phyloP scores from a whole-genome alignment of 768 basidiomycete species.

The Amanita rubescens region DNA sequence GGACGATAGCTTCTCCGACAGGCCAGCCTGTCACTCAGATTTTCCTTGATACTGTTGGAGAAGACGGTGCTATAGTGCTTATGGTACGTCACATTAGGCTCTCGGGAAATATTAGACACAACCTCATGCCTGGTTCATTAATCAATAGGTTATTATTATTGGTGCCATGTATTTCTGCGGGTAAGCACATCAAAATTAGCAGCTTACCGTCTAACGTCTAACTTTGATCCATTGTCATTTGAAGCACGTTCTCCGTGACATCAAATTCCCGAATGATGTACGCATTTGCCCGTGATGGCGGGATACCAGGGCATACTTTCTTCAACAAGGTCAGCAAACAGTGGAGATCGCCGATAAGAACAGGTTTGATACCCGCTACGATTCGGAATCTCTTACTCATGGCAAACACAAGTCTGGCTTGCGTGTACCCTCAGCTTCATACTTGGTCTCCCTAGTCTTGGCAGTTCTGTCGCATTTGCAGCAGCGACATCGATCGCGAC shows the following conservation, averaged over 20 bases:
- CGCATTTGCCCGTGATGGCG: constrained; percentile 71
- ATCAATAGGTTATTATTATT: constrained; percentile 48
- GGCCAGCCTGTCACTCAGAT: constrained; percentile 76
- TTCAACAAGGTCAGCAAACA: constrained; percentile 55
- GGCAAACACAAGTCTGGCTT: constrained; percentile 49
- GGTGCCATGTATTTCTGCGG: constrained; percentile 73
- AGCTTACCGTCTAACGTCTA: neutral
- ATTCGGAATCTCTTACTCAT: constrained; percentile 15
- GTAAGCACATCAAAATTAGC: constrained; percentile 23
- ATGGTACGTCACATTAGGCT: constrained; percentile 42
- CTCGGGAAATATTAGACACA: neutral
- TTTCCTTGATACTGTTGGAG: constrained; percentile 68
- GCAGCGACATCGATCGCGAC: constrained; percentile 59
- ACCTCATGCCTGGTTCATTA: too few species aligned
- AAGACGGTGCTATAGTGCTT: constrained; percentile 63
- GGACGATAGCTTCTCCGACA: constrained; percentile 42
- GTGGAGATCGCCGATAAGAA: constrained; percentile 59
- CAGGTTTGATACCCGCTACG: constrained; percentile 35
- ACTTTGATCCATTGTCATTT: neutral
- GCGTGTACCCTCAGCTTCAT: constrained; percentile 71
- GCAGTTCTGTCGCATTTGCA: constrained; percentile 63
- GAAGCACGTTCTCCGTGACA: constrained; percentile 68
- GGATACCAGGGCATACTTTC: constrained; percentile 59
- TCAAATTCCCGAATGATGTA: constrained; percentile 83
- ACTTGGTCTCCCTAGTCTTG: constrained; percentile 66